These are phyloP conservation scores for Cardamine resedifolia DNA, from an alignment of 345 rosid genomes.

Conservation along the genomic window DNA sequence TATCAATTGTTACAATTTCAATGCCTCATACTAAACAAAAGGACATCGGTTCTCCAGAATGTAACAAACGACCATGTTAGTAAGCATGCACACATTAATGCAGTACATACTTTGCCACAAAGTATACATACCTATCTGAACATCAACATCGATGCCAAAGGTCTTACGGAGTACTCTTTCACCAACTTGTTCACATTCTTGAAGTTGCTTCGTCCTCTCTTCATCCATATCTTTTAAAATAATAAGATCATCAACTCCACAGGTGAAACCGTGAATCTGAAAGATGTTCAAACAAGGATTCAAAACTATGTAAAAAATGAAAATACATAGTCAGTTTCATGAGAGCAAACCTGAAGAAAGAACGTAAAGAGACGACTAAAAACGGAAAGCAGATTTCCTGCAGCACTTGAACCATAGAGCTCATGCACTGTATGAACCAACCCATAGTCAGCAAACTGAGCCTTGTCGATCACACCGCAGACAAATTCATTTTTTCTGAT, in stretches of 20 bases:
- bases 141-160: slow-evolving; percentile 51
- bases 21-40: slow-evolving; percentile 10
- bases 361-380: slow-evolving; percentile 89
- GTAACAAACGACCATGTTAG: slow-evolving; percentile 23
- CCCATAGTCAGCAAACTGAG: slow-evolving; percentile 96
- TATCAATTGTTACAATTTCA: slow-evolving; percentile 15
- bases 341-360: slow-evolving; percentile 71
- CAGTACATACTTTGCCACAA: not conserved
- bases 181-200: slow-evolving; percentile 67
- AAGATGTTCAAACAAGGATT: slow-evolving; percentile 36
- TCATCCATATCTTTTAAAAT: slow-evolving; percentile 61
- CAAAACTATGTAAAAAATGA: slow-evolving; percentile 5
- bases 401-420: slow-evolving; percentile 84
- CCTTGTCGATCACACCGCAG: slow-evolving; percentile 95
- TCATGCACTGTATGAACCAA: slow-evolving; percentile 94
- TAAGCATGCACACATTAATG: slow-evolving; percentile 13
- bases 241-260: slow-evolving; percentile 97
- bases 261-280: slow-evolving; percentile 95
- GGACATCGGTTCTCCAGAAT: slow-evolving; percentile 6
- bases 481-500: slow-evolving; percentile 67
- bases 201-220: slow-evolving; percentile 72
- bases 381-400: slow-evolving; percentile 81
- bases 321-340: slow-evolving; percentile 1
- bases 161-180: slow-evolving; percentile 68
- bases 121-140: slow-evolving; percentile 52